Conservation (phyloP, 2,329 filamentous ascomycete species). For the Xylariaceae sp. region DNA sequence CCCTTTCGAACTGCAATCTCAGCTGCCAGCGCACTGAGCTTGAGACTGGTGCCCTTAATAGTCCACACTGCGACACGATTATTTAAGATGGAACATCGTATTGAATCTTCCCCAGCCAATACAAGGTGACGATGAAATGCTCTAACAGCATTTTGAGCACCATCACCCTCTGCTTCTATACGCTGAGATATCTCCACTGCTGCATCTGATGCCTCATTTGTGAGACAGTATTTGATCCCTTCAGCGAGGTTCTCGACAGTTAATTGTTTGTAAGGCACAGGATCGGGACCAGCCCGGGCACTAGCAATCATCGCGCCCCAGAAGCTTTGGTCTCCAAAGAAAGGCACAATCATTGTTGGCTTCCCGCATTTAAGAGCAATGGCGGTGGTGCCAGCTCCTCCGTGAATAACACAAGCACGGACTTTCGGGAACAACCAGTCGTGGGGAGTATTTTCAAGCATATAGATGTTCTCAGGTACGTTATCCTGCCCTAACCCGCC, state of each 20-base stretch:
- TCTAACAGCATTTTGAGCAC: conserved; percentile 72
- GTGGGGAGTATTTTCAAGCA: conserved; percentile 76
- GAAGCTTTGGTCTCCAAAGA: conserved; percentile 81
- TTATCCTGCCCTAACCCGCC: conserved; percentile 69
- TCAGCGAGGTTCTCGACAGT: conserved; percentile 68
- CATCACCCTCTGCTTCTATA: conserved; percentile 63
- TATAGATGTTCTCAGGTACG: conserved; percentile 68
- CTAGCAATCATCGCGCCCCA: conserved; percentile 74
- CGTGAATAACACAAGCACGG: conserved; percentile 72
- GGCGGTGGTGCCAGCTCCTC: conserved; percentile 79
- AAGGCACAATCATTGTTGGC: conserved; percentile 78
- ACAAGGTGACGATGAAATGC: conserved; percentile 62
- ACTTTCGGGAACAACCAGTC: conserved; percentile 78
- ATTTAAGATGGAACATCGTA: conserved; percentile 70
- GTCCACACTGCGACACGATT: conserved; percentile 71
- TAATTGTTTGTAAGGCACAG: conserved; percentile 72
- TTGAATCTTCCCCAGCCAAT: conserved; percentile 51
- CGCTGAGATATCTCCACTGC: conserved; percentile 57
- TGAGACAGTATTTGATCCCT: conserved; percentile 73
- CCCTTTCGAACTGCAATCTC: conserved; percentile 67
- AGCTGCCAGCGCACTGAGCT: conserved; percentile 68
- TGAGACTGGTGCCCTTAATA: conserved; percentile 64
- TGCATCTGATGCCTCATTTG: conserved; percentile 62
- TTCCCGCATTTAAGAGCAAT: conserved; percentile 73
- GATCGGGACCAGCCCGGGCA: conserved; percentile 67